These are phyloP conservation scores for Aaosphaeria arxii DNA, from an alignment of 2,329 filamentous ascomycete species.

Conservation along the genomic window DNA sequence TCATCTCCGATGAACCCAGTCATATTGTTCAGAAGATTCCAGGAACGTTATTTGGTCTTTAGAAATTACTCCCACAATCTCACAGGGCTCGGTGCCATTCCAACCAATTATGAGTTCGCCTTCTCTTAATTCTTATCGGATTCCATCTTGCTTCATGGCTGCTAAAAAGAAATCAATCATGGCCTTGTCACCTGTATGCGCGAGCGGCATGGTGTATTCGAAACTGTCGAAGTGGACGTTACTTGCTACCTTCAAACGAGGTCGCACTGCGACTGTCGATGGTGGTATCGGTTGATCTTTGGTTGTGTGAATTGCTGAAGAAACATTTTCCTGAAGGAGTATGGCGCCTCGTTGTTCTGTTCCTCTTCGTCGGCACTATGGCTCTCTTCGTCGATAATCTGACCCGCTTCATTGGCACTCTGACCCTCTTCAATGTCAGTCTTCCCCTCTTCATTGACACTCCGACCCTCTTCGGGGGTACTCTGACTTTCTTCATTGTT, in stretches of 20 bases:
- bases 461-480: too few relatives aligned
- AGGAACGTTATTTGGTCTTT: neutral
- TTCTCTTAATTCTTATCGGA: neutral
- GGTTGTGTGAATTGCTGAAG: neutral
- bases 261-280: neutral
- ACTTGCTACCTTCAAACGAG: neutral
- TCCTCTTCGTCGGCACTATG: too few relatives aligned
- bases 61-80: neutral
- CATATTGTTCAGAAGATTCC: neutral
- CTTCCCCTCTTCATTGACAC: too few relatives aligned
- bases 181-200: neutral
- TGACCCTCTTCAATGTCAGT: too few relatives aligned
- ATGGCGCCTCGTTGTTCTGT: neutral
- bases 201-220: neutral
- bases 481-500: neutral
- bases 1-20: neutral
- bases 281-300: neutral
- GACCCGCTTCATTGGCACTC: too few relatives aligned
- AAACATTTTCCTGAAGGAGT: neutral
- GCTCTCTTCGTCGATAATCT: too few relatives aligned
- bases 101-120: neutral
- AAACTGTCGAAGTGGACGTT: neutral
- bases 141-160: neutral
- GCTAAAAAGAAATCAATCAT: neutral
- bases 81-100: neutral